Conservation (phyloP, 2,329 filamentous ascomycete genomes). For the Zopfia rhizophila region DNA sequence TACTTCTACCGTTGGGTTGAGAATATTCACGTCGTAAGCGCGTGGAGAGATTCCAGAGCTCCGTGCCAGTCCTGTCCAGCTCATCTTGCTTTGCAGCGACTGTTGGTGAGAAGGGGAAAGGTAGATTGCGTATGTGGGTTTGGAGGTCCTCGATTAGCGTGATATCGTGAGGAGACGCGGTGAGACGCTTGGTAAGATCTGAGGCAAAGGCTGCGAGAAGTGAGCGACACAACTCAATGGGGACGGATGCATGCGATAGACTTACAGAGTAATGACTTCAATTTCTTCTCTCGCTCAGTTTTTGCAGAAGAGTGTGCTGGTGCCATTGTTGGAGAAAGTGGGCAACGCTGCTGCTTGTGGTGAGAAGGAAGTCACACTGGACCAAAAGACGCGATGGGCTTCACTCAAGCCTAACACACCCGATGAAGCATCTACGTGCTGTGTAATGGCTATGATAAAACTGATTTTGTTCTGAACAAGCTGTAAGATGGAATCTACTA, state of each 20-base stretch:
- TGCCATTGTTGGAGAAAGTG: slow-evolving; percentile 33
- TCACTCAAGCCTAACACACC: too few relatives aligned
- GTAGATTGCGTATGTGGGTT: slow-evolving; percentile 55
- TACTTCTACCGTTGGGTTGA: slow-evolving; percentile 36
- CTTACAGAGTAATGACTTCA: slow-evolving; percentile 45
- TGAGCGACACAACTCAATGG: slow-evolving; percentile 12
- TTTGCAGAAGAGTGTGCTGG: slow-evolving; percentile 30
- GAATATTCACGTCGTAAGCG: slow-evolving; percentile 53
- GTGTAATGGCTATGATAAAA: too few relatives aligned
- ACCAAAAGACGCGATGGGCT: too few relatives aligned
- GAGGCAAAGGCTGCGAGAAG: slow-evolving; percentile 45
- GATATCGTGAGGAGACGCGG: slow-evolving; percentile 21
- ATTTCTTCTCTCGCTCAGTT: slow-evolving; percentile 48
- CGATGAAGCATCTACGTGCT: too few relatives aligned
- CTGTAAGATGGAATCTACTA: too few relatives aligned
- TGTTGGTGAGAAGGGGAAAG: slow-evolving; percentile 34
- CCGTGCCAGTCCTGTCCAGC: slow-evolving; percentile 66
- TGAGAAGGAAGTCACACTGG: slow-evolving; percentile 4
- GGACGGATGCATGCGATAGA: slow-evolving; percentile 5
- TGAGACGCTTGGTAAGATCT: slow-evolving; percentile 36
- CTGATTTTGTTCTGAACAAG: too few relatives aligned
- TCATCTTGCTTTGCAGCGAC: slow-evolving; percentile 54
- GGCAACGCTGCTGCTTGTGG: neutral
- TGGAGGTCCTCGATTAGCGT: slow-evolving; percentile 48
- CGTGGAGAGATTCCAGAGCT: slow-evolving; percentile 75